These are phyloP conservation scores for Albatrellus ellisii DNA, from an alignment of 768 basidiomycete species.

Conservation along the genomic window DNA sequence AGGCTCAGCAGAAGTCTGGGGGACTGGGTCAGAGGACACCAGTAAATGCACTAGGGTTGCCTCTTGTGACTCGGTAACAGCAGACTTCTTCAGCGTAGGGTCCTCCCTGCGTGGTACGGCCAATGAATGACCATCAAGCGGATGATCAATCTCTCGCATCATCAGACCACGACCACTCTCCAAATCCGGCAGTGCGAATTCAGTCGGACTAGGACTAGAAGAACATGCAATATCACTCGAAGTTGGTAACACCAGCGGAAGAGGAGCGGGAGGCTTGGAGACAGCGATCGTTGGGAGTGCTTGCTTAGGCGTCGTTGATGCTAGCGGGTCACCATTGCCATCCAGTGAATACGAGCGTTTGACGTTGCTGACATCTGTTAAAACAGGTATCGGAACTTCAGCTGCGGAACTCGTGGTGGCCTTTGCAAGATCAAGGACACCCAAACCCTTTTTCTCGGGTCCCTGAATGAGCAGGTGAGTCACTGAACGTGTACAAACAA, in stretches of 20 bases:
- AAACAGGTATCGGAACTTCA: conserved; percentile 51
- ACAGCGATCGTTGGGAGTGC: conserved; percentile 44
- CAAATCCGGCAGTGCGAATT: conserved; percentile 18
- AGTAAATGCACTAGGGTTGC: conserved; percentile 1
- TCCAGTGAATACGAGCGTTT: conserved; percentile 6
- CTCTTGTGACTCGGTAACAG: background rate
- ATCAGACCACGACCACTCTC: conserved; percentile 12
- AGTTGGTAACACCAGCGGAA: conserved; percentile 59
- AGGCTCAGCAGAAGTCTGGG: conserved; percentile 2
- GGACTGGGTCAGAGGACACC: conserved; percentile 11
- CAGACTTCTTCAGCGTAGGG: background rate
- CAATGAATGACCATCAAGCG: background rate
- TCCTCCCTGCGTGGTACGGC: background rate
- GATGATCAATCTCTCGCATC: conserved; percentile 12
- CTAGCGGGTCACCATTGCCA: conserved; percentile 10
- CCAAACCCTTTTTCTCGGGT: conserved; percentile 31
- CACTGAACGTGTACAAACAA: background rate
- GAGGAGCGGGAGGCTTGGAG: conserved; percentile 59
- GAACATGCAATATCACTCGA: conserved; percentile 43
- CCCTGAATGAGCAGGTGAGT: conserved; percentile 18
- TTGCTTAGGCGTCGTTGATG: conserved; percentile 8
- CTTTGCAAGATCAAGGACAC: conserved; percentile 24
- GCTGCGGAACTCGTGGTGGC: conserved; percentile 18
- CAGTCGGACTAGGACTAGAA: conserved; percentile 26
- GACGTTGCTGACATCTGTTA: conserved; percentile 22